These are phyloP conservation scores for Wickerhamiella cacticola DNA, from an alignment of 805 yeast species.

Conservation along the genomic window DNA sequence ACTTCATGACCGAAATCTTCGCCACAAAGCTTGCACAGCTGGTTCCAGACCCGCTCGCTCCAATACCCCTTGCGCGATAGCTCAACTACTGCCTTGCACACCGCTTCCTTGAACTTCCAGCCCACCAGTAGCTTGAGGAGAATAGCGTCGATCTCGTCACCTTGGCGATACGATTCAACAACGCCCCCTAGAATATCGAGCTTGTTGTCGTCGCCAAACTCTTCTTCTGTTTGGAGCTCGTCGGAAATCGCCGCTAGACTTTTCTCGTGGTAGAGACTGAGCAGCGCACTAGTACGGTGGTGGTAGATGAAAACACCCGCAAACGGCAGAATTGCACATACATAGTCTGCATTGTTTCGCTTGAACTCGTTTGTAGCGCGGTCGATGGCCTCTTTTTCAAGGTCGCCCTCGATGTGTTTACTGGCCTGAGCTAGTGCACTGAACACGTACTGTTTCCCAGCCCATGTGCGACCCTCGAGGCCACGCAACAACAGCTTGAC, in stretches of 20 bases:
- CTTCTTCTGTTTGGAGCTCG: conserved; percentile 23
- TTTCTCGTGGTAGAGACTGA: conserved; percentile 30
- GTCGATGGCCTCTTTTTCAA: conserved; percentile 31
- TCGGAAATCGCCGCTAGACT: conserved; percentile 32
- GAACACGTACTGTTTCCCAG: conserved; percentile 69
- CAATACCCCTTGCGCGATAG: conserved; percentile 15
- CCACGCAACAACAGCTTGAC: conserved; percentile 47
- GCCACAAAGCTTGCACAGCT: conserved; percentile 13
- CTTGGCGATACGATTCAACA: conserved; percentile 17
- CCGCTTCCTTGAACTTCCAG: conserved; percentile 49
- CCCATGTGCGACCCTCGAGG: conserved; percentile 70
- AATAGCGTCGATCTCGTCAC: conserved; percentile 22
- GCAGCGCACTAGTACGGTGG: conserved; percentile 29
- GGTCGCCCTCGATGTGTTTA: conserved; percentile 26
- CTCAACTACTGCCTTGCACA: conserved; percentile 33
- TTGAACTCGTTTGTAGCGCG: conserved; percentile 48
- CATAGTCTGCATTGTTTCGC: conserved; percentile 55
- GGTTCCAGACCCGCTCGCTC: conserved; percentile 14
- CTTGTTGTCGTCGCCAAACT: conserved; percentile 17
- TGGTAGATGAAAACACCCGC: conserved; percentile 40
- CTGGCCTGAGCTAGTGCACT: conserved; percentile 55
- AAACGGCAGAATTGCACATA: conserved; percentile 40
- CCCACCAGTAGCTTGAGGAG: conserved; percentile 32
- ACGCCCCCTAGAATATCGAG: conserved; percentile 16
- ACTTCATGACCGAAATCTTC: conserved; percentile 33